Evolutionary conservation across 371 early-diverging fungal genomes (phyloP).

Genomic region (Furculomyces boomerangus): DNA sequence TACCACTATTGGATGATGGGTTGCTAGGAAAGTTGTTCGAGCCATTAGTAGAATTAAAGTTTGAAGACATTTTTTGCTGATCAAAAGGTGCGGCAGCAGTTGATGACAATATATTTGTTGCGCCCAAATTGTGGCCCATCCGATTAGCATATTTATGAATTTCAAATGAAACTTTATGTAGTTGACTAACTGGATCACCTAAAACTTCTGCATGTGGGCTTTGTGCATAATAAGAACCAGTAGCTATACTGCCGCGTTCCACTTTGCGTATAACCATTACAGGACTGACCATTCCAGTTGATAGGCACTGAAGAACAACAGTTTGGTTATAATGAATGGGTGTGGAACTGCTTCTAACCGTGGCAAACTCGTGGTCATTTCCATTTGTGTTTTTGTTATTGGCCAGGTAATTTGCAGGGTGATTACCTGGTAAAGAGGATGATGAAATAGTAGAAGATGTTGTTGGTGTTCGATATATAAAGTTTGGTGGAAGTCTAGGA

Average conservation of each 20-base stretch:
- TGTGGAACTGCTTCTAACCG: slow-evolving; percentile 24
- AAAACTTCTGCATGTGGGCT: slow-evolving; percentile 25
- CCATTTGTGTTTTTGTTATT: slow-evolving; percentile 6
- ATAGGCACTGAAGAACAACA: slow-evolving; percentile 60
- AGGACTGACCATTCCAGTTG: slow-evolving; percentile 63
- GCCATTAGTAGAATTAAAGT: neutral
- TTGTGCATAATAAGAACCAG: slow-evolving; percentile 27
- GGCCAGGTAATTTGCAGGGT: slow-evolving; percentile 7
- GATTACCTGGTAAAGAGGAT: slow-evolving; percentile 9
- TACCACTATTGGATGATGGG: too few species aligned
- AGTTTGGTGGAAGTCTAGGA: slow-evolving; percentile 24
- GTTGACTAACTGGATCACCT: slow-evolving; percentile 72
- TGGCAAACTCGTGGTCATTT: slow-evolving; percentile 9
- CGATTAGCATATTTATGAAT: too few species aligned
- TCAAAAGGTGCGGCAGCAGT: too few species aligned
- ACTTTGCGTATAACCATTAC: slow-evolving; percentile 68
- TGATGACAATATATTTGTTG: too few species aligned
- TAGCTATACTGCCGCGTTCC: slow-evolving; percentile 57
- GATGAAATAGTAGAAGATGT: too few species aligned
- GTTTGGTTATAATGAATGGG: slow-evolving; percentile 70
- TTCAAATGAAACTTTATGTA: slow-evolving; percentile 83
- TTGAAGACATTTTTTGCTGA: neutral
- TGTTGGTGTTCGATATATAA: slow-evolving; percentile 13
- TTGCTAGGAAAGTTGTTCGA: neutral
- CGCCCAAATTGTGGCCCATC: too few species aligned